Evolutionary conservation across 2,329 filamentous ascomycete species (phyloP).

Genomic region (Microthyrium microscopicum): DNA sequence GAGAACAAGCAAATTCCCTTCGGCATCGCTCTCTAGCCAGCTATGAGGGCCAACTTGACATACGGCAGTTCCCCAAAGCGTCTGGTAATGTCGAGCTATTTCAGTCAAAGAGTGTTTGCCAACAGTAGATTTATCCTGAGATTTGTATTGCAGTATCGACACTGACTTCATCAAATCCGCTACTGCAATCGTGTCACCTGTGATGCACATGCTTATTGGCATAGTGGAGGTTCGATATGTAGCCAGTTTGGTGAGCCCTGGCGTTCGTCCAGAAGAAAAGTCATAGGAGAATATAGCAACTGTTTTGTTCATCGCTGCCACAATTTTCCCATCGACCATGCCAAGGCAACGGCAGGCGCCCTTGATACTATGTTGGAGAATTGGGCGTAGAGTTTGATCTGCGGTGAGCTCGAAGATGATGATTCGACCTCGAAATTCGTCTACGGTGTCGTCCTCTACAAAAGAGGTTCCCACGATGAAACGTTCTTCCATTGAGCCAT

Average conservation of each 20-base stretch:
- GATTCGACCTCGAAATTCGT: constrained; percentile 51
- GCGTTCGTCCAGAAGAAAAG: constrained; percentile 35
- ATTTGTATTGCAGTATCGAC: constrained; percentile 55
- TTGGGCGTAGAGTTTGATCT: constrained; percentile 53
- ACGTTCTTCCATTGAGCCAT: constrained; percentile 46
- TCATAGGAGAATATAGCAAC: constrained; percentile 45
- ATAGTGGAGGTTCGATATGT: constrained; percentile 70
- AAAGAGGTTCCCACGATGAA: constrained; percentile 88
- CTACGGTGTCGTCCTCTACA: constrained; percentile 41
- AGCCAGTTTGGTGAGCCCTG: constrained; percentile 49
- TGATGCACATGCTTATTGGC: constrained; percentile 64
- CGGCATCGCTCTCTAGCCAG: constrained; percentile 71
- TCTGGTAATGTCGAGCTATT: constrained; percentile 63
- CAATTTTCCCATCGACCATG: constrained; percentile 53
- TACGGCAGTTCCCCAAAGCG: constrained; percentile 67
- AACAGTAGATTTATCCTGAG: constrained; percentile 32
- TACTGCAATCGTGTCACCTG: constrained; percentile 60
- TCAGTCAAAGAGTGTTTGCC: constrained; percentile 51
- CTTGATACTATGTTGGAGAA: constrained; percentile 53
- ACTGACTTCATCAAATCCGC: constrained; percentile 91
- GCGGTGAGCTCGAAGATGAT: constrained; percentile 69
- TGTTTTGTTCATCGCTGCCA: constrained; percentile 81
- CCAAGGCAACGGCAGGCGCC: constrained; percentile 68
- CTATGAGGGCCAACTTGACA: constrained; percentile 53
- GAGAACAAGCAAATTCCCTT: constrained; percentile 77